Base-by-base conservation (phyloP, 2,329 filamentous ascomycete species). In the Diaporthe capsici region DNA sequence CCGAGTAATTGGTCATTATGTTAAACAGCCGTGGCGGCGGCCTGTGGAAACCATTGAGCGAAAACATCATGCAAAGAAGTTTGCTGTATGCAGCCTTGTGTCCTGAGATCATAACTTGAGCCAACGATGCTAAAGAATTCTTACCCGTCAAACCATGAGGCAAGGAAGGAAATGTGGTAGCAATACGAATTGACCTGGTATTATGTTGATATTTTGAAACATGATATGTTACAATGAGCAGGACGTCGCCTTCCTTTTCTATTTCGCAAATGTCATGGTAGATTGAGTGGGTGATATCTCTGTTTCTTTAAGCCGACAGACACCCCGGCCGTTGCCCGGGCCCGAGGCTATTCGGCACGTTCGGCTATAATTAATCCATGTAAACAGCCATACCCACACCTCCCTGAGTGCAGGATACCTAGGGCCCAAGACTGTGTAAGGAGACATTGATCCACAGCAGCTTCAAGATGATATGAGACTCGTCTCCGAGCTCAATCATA, bases 271-370 rank as follows among this genome's bases (percentile, higher is more conserved):
- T 17, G 22, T 13, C n/a, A 25, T 17, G 22, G n/a, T 34, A 9
- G 20, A 25, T 9, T 20, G 15, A 31, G 4, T 28, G 9, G 13
- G 42, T 47, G 28, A 49, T 34, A 7, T 49, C 17, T 47, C 2
- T 10, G 22, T 49, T 39, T 39, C 22, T n/a, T 25, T n/a, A 20
- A 20, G n/a, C 65, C 49, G 49, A 70, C 42, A 17, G 49, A 68
- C 42, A 17, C 37, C 28, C 22, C 49, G 49, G 49, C 65, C 15
- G 13, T 15, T 20, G 34, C 65, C 65, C 37, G 65, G 34, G 9
- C 65, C 65, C 65, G 65, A 70, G 65, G 65, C 49, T 70, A 70
- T 70, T 70, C 65, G 65, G 65, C 65, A 70, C 8, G n/a, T 55
- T 68, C 65, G 65, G 65, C 47, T 53, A 65, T n/a, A n/a, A n/a